phyloP scores from a whole-genome alignment of 495 filamentous ascomycete species.

The Hypoxylon intermedium region DNA sequence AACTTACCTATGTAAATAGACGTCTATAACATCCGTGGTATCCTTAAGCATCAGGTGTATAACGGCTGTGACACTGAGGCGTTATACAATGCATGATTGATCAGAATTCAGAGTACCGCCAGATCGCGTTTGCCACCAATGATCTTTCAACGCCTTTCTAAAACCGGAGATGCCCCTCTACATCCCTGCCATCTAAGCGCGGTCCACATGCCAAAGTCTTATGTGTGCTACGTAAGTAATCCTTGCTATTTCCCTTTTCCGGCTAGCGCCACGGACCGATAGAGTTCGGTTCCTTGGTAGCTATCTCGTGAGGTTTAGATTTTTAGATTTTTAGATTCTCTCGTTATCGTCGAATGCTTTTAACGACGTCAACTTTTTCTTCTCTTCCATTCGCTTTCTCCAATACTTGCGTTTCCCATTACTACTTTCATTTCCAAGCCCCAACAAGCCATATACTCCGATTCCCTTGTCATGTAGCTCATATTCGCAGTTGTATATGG shows the following conservation, averaged over 20 bases:
- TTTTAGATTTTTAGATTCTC: constrained; percentile 29
- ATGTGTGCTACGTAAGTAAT: constrained; percentile 21
- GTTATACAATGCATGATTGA: constrained; percentile 26
- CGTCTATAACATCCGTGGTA: no score
- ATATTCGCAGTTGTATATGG: constrained; percentile 18
- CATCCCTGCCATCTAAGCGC: constrained; percentile 27
- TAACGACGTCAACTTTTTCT: constrained; percentile 18
- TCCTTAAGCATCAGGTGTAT: not conserved
- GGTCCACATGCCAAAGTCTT: constrained; percentile 22
- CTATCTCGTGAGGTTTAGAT: constrained; percentile 21
- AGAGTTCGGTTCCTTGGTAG: constrained; percentile 19
- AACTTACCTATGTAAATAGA: no score
- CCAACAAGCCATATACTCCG: constrained; percentile 11
- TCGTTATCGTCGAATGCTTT: constrained; percentile 34
- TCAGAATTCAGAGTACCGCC: constrained; percentile 12
- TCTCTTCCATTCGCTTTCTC: constrained; percentile 15
- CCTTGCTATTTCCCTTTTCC: constrained; percentile 26
- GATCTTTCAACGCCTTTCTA: constrained; percentile 25
- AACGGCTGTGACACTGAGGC: constrained; percentile 18
- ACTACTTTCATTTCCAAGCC: constrained; percentile 4
- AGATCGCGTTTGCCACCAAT: constrained; percentile 30
- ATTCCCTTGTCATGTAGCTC: constrained; percentile 7
- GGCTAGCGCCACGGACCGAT: constrained; percentile 14
- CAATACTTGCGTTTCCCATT: constrained; percentile 2
- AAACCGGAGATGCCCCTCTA: constrained; percentile 34